These are phyloP conservation scores for Parasitella parasitica DNA, from an alignment of 371 early-diverging fungal genomes.

Conservation along the genomic window DNA sequence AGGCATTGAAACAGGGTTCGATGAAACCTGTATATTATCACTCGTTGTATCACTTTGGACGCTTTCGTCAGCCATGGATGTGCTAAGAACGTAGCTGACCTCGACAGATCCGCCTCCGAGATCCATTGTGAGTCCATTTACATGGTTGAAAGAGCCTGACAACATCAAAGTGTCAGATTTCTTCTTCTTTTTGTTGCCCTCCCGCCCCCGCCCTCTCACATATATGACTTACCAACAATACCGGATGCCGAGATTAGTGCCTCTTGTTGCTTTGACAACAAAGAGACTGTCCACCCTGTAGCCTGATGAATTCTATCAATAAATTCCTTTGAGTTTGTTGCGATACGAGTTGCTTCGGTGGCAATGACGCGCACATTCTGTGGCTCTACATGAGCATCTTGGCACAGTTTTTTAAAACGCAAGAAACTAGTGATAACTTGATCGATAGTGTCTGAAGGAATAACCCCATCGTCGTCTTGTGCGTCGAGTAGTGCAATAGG, in stretches of 20 bases:
- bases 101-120: constrained; percentile 67
- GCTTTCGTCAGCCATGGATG: not conserved
- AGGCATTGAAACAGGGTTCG: constrained; percentile 59
- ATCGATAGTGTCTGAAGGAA: constrained; percentile 53
- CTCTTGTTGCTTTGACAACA: constrained; percentile 58
- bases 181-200: too few relatives aligned
- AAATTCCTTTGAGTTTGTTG: constrained; percentile 56
- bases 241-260: constrained; percentile 64
- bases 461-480: constrained; percentile 45
- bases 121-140: constrained; percentile 64
- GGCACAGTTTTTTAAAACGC: constrained; percentile 54
- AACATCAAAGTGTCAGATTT: not conserved
- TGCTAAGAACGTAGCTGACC: constrained; percentile 55
- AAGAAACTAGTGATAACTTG: constrained; percentile 55
- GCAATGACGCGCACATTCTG: constrained; percentile 57
- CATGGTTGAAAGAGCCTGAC: constrained; percentile 55
- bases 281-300: constrained; percentile 52
- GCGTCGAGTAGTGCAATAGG: constrained; percentile 62
- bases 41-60: not conserved
- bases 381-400: constrained; percentile 40
- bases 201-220: too few relatives aligned
- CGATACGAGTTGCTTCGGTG: constrained; percentile 65
- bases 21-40: constrained; percentile 32
- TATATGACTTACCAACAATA: constrained; percentile 45
- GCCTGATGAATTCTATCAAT: constrained; percentile 43